Base-by-base conservation (phyloP, 1,284 basidiomycete species). In the Trichosporon sp. region DNA sequence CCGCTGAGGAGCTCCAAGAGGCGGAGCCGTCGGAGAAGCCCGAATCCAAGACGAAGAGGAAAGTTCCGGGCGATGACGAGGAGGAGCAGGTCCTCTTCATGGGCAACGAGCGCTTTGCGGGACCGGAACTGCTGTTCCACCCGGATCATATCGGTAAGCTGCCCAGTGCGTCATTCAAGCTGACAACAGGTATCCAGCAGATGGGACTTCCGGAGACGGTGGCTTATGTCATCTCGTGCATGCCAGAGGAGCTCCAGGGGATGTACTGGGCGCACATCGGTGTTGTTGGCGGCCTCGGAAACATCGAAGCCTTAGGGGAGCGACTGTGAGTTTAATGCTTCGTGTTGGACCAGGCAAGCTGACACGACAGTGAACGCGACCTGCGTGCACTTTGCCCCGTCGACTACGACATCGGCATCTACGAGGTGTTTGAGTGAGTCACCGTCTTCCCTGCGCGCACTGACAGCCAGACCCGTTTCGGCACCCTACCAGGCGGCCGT, bases 201-300 rank as follows among this genome's bases (percentile, higher is more conserved):
- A 87, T 88, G 19, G 93, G 94, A 0, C 84, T 98, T 16, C 87
- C 93, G 31, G 88, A 88, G 69, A 90, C 91, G 4, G 89, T 97
- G 69, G 90, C 91, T 43, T 80, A 88, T 70, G 90, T 91, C 70
- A 94, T 98, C 78, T 86, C 87, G 0, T 84, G 87, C 40, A 87
- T 95, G 72, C 92, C 92, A 0, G 85, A 88, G 66, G 92, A 94
- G 76, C 78, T 95, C 43, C 92, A 90, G 76, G 94, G 92, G 32
- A 89, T 97, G 89, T 94, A 94, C 83, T 98, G 94, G 94, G 89
- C 89, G 48, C 94, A 98, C 81, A 94, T 98, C 74, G 91, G 92
- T 4, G 85, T 97, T 71, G 88, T 94, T 75, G 96, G 96, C 67
- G 96, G 95, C 6, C 90, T 89, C 78, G 89, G 90, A 2, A 89